A percentile compares a stretch with the other conserved stretches of the same genome.
phyloP scores from a whole-genome alignment of 2,329 filamentous ascomycete genomes.

The Boeremia lycopersici region DNA sequence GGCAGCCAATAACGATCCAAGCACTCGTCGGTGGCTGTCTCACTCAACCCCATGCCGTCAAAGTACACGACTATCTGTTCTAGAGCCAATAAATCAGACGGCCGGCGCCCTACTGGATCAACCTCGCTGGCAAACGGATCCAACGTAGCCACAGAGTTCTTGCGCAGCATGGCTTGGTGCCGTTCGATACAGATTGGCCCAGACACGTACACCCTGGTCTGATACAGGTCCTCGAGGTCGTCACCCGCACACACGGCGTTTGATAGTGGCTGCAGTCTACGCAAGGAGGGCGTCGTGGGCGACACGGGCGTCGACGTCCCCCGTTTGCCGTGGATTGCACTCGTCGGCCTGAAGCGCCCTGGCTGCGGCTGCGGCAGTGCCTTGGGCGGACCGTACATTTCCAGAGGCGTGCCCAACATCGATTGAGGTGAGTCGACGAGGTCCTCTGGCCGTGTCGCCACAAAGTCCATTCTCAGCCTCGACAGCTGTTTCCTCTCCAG shows the following conservation, averaged over 20 bases:
- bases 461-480: constrained; percentile 30
- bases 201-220: constrained; percentile 45
- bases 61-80: constrained; percentile 53
- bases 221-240: background rate
- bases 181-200: constrained; percentile 51
- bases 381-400: constrained; percentile 32
- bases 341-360: constrained; percentile 14
- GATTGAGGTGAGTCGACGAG: constrained; percentile 34
- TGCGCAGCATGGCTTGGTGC: constrained; percentile 37
- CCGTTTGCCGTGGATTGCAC: constrained; percentile 15
- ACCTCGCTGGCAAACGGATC: constrained; percentile 42
- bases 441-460: constrained; percentile 21
- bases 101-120: constrained; percentile 22
- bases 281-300: constrained; percentile 9
- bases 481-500: constrained; percentile 29
- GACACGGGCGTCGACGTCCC: constrained; percentile 18
- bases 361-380: constrained; percentile 5
- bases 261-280: constrained; percentile 4
- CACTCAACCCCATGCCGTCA: constrained; percentile 46
- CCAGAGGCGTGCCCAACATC: constrained; percentile 37
- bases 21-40: constrained; percentile 32
- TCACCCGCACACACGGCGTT: constrained; percentile 11
- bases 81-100: constrained; percentile 34
- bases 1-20: constrained; percentile 43
- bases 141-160: constrained; percentile 49